Percentiles rank a stretch among this genome's conserved stretches.
Conservation (phyloP, 768 basidiomycete genomes). For the Mycena crocata region DNA sequence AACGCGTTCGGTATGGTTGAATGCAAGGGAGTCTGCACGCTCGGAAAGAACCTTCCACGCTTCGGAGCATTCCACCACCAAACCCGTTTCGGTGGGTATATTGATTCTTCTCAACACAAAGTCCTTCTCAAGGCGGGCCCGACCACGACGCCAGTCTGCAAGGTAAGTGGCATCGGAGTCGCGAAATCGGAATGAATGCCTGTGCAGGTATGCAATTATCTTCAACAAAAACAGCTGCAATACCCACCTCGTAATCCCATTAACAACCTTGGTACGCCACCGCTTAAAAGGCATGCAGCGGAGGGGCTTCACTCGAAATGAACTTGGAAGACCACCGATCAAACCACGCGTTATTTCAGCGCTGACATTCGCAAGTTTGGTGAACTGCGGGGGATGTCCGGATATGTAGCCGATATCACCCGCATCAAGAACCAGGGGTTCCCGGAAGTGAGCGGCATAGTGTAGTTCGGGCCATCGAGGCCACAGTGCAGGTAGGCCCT, state of each 20-base stretch:
- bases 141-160: slow-evolving; percentile 7
- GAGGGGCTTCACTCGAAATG: background rate
- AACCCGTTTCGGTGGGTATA: slow-evolving; percentile 1
- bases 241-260: slow-evolving; percentile 8
- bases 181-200: slow-evolving; percentile 17
- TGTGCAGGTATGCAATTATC: background rate
- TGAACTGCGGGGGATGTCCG: slow-evolving; percentile 12
- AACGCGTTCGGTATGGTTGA: slow-evolving; percentile 3
- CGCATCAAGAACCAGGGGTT: slow-evolving; percentile 16
- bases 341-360: background rate
- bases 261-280: slow-evolving; percentile 1
- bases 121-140: slow-evolving; percentile 15
- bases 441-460: slow-evolving; percentile 23
- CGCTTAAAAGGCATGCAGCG: background rate
- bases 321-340: background rate
- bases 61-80: slow-evolving; percentile 21
- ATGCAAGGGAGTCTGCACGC: background rate
- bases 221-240: background rate
- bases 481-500: slow-evolving; percentile 13
- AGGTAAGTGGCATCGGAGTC: background rate
- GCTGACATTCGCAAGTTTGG: slow-evolving; percentile 4
- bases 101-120: slow-evolving; percentile 22
- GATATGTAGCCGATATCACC: slow-evolving; percentile 26
- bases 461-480: slow-evolving; percentile 16
- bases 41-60: slow-evolving; percentile 20